Conservation (phyloP, 2,329 filamentous ascomycete genomes). For the Aspergillus fructus region DNA sequence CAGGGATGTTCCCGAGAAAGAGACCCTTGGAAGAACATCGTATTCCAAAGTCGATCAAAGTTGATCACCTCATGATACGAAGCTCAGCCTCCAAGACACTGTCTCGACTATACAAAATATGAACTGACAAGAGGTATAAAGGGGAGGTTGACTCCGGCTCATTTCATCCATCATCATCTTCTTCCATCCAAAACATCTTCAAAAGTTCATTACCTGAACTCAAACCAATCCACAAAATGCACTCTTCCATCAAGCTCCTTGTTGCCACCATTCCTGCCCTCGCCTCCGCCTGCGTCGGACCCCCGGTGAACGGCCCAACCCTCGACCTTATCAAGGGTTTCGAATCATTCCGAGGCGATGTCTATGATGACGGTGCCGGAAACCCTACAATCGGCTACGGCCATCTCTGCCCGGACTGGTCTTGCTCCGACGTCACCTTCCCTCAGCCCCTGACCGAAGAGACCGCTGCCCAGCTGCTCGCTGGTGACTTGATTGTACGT, state of each 20-base stretch:
- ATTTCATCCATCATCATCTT: neutral
- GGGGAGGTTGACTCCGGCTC: neutral
- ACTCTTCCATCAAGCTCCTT: conserved; percentile 2
- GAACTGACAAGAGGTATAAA: neutral
- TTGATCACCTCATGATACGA: neutral
- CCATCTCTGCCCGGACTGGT: conserved; percentile 45
- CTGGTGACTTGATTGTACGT: conserved; percentile 38
- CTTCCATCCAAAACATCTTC: no score
- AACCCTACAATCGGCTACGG: conserved; percentile 53
- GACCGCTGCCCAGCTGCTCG: conserved; percentile 44
- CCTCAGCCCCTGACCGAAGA: conserved; percentile 46
- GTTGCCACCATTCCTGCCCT: conserved; percentile 2
- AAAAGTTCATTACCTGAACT: neutral
- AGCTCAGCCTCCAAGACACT: neutral
- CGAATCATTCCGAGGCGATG: conserved; percentile 33
- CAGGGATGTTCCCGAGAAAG: neutral
- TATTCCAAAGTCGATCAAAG: neutral
- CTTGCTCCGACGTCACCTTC: conserved; percentile 49
- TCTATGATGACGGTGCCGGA: conserved; percentile 45
- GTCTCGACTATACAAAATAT: neutral
- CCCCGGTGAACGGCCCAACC: conserved; percentile 35
- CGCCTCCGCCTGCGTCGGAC: conserved; percentile 17
- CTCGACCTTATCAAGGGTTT: conserved; percentile 39
- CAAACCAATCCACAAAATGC: conserved; percentile 5
- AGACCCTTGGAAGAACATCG: neutral